These are phyloP conservation scores for Alternaria sp. DNA, from an alignment of 2,329 filamentous ascomycete genomes.

Conservation along the genomic window DNA sequence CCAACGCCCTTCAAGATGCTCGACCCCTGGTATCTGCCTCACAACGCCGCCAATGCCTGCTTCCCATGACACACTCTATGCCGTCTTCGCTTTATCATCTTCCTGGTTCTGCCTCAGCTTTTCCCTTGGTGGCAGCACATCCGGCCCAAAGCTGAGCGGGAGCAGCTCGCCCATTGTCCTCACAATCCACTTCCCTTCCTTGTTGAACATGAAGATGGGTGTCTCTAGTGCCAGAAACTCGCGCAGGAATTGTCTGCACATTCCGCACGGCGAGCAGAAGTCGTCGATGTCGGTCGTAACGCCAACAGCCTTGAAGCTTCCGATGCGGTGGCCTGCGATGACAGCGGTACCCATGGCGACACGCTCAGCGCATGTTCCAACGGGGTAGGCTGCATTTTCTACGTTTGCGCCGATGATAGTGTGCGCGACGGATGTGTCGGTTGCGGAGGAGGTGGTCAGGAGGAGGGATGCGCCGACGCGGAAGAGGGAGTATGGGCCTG, in stretches of 20 bases:
- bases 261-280: constrained; percentile 75
- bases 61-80: not conserved
- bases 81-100: constrained; percentile 31
- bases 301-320: constrained; percentile 70
- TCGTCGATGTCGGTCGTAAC: constrained; percentile 77
- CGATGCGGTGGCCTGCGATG: constrained; percentile 58
- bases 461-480: constrained; percentile 86
- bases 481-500: constrained; percentile 89
- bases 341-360: constrained; percentile 84
- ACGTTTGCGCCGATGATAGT: constrained; percentile 74
- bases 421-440: constrained; percentile 46
- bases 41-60: not conserved
- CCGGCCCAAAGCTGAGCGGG: constrained; percentile 62
- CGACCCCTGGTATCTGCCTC: not conserved
- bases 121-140: constrained; percentile 51
- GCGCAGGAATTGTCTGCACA: constrained; percentile 83
- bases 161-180: constrained; percentile 69
- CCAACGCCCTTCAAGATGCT: not conserved
- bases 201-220: constrained; percentile 93
- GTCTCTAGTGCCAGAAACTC: constrained; percentile 59
- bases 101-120: constrained; percentile 36
- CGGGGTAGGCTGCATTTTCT: constrained; percentile 91
- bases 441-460: constrained; percentile 25
- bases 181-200: constrained; percentile 73
- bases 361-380: constrained; percentile 93